Evolutionary conservation across 768 basidiomycete species (phyloP).

Genomic region (Auriscalpium orientale): DNA sequence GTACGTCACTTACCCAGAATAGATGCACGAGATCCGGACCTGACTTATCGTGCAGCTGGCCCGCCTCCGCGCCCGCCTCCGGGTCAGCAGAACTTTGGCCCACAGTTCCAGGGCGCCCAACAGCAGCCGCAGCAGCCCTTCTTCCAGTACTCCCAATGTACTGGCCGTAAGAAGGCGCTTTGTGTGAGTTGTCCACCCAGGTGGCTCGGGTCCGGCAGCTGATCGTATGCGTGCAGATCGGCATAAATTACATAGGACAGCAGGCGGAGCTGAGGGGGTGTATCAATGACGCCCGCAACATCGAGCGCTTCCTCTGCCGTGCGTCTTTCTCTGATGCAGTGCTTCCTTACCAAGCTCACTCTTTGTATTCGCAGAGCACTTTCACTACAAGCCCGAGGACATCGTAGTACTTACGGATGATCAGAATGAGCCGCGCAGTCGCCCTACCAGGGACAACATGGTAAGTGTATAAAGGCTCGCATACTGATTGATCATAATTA

Average conservation of each 20-base stretch:
- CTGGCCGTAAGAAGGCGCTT: conserved; percentile 45
- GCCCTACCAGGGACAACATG: conserved; percentile 49
- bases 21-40: not conserved
- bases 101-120: conserved; percentile 28
- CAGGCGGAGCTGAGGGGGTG: conserved; percentile 40
- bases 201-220: not conserved
- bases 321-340: conserved; percentile 5
- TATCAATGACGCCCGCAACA: conserved; percentile 53
- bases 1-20: conserved; percentile 12
- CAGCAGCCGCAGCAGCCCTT: conserved; percentile 30
- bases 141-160: conserved; percentile 53
- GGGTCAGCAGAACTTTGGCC: conserved; percentile 38
- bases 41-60: conserved; percentile 16
- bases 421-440: conserved; percentile 31
- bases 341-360: not conserved
- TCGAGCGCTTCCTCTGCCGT: conserved; percentile 40
- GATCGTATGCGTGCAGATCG: conserved; percentile 32
- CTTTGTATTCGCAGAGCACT: conserved; percentile 25
- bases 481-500: not conserved
- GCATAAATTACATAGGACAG: conserved; percentile 45
- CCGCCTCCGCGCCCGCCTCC: conserved; percentile 25
- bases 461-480: conserved; percentile 17
- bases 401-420: conserved; percentile 55
- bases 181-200: conserved; percentile 29
- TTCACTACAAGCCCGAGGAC: conserved; percentile 43